A percentile compares a stretch with the other conserved stretches of the same genome.
Evolutionary conservation across 116 monocot species (phyloP).

Genomic region (Zostera marina): DNA sequence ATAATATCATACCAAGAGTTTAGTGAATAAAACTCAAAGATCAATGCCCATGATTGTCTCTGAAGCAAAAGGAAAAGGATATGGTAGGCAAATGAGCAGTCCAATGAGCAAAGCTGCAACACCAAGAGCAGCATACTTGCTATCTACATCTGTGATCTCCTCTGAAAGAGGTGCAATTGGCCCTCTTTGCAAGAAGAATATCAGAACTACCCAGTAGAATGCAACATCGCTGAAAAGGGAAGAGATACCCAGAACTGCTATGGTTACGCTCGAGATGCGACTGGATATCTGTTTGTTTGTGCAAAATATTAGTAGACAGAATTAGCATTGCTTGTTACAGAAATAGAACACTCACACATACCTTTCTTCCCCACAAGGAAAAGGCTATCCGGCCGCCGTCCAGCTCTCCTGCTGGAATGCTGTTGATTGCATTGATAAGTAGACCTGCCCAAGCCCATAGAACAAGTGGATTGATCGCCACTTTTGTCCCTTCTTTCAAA

Average conservation of each 20-base stretch:
- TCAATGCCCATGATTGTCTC: not conserved
- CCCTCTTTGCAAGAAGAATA: constrained; percentile 91
- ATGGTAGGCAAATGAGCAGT: constrained; percentile 68
- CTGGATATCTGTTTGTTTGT: constrained; percentile 27
- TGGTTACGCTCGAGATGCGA: constrained; percentile 30
- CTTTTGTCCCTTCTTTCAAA: constrained; percentile 58
- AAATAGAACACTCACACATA: constrained; percentile 6
- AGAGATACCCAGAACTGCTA: constrained; percentile 60
- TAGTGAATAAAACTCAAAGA: not conserved
- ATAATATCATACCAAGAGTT: too few species aligned
- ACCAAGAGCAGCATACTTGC: constrained; percentile 45
- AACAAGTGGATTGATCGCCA: constrained; percentile 73
- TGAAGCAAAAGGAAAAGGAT: constrained; percentile 64
- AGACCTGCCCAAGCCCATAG: constrained; percentile 96
- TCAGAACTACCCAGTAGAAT: constrained; percentile 74
- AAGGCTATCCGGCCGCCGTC: constrained; percentile 93
- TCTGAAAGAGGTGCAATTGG: constrained; percentile 79
- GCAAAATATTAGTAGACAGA: not conserved
- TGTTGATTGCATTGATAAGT: constrained; percentile 84
- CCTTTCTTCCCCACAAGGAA: constrained; percentile 93
- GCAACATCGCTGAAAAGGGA: constrained; percentile 79
- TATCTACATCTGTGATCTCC: constrained; percentile 76
- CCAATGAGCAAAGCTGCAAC: constrained; percentile 57
- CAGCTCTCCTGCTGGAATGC: constrained; percentile 86
- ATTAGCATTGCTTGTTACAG: not conserved